phyloP scores from a whole-genome alignment of 768 basidiomycete species.

The Filobasidium floriforme region DNA sequence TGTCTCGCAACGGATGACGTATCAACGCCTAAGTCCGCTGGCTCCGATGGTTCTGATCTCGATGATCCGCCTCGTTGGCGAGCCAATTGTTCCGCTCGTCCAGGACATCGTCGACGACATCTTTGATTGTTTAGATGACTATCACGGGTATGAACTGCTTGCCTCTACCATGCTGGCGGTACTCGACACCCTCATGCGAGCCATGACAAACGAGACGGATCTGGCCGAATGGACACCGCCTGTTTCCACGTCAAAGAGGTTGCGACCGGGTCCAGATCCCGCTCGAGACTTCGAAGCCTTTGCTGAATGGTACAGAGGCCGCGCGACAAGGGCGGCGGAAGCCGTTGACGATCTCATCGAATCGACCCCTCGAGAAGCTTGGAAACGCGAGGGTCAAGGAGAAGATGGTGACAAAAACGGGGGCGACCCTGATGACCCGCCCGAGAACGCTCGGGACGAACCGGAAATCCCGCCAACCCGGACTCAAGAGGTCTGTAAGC shows the following conservation, averaged over 20 bases:
- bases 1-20: conserved; percentile 71
- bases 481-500: conserved; percentile 66
- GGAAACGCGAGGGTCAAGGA: conserved; percentile 22
- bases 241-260: conserved; percentile 11
- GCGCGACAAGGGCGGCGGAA: conserved; percentile 24
- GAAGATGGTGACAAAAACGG: conserved; percentile 28
- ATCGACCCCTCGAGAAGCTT: conserved; percentile 35
- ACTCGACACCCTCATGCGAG: conserved; percentile 71
- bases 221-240: conserved; percentile 1
- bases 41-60: conserved; percentile 81
- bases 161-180: conserved; percentile 85
- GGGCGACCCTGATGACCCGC: conserved; percentile 23
- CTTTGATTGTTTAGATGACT: conserved; percentile 92
- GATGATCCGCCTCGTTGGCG: conserved; percentile 77
- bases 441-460: conserved; percentile 44
- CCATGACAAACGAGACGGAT: conserved; percentile 52
- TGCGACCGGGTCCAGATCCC: conserved; percentile 29
- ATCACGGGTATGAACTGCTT: conserved; percentile 79
- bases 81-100: conserved; percentile 76
- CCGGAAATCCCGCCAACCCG: conserved; percentile 54
- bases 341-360: conserved; percentile 36
- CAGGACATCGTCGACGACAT: conserved; percentile 95
- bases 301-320: conserved; percentile 56
- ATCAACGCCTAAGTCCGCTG: conserved; percentile 68
- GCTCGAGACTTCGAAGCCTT: conserved; percentile 47